A percentile compares a stretch with the other conserved stretches of the same genome.
Evolutionary conservation across 208 protist species (phyloP).

Genomic region (Kentomonas sorsogonicus): DNA sequence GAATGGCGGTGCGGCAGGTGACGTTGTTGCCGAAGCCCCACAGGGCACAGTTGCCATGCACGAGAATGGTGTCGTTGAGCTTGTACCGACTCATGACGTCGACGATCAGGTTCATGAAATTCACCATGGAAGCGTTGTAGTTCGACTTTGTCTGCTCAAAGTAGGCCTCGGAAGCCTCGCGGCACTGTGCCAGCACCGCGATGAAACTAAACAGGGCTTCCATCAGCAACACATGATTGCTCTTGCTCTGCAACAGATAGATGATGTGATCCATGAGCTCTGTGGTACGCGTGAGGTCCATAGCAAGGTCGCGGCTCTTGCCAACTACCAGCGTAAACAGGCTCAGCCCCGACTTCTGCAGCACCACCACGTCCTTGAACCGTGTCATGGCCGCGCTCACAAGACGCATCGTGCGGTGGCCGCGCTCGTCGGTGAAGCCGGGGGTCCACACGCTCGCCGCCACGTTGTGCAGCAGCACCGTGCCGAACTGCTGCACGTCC

Average conservation of each 20-base stretch:
- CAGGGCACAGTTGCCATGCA: slow-evolving; percentile 64
- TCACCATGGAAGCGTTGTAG: slow-evolving; percentile 18
- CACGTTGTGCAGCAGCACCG: slow-evolving; percentile 77
- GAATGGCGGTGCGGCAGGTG: slow-evolving; percentile 50
- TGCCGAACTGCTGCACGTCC: slow-evolving; percentile 57
- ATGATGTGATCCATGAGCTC: slow-evolving; percentile 61
- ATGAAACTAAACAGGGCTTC: slow-evolving; percentile 71
- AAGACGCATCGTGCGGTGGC: slow-evolving; percentile 30
- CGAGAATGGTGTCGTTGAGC: slow-evolving; percentile 60
- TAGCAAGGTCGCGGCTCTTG: slow-evolving; percentile 33
- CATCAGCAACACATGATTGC: slow-evolving; percentile 75
- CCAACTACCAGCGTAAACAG: slow-evolving; percentile 62
- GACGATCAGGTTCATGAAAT: slow-evolving; percentile 64
- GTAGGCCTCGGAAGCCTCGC: slow-evolving; percentile 32
- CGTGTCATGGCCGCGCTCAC: slow-evolving; percentile 47
- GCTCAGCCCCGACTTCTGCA: slow-evolving; percentile 83
- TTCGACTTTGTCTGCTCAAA: background rate
- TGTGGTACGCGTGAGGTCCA: slow-evolving; percentile 36
- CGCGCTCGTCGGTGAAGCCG: slow-evolving; percentile 33
- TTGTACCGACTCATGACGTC: slow-evolving; percentile 74
- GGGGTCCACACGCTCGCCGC: slow-evolving; percentile 23
- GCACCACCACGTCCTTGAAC: slow-evolving; percentile 48
- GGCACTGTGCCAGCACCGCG: slow-evolving; percentile 52
- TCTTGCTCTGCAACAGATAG: slow-evolving; percentile 45
- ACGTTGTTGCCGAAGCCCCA: slow-evolving; percentile 83